phyloP scores from a whole-genome alignment of 306 rosid species.

The Ziziphus jujuba region DNA sequence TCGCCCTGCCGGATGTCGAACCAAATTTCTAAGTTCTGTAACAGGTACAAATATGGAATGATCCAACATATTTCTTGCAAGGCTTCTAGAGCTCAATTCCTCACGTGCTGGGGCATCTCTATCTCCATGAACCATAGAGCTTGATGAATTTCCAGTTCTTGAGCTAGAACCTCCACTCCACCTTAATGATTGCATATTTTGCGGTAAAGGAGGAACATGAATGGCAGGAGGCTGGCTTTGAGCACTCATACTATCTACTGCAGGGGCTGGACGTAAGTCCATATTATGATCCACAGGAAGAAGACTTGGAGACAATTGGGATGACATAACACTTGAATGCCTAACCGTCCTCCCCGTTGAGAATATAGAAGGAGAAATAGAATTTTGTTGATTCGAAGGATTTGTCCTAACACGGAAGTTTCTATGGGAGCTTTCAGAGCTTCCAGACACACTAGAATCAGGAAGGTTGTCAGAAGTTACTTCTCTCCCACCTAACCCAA shows the following conservation, averaged over 20 bases:
- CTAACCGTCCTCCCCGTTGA: constrained; percentile 52
- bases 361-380: constrained; percentile 40
- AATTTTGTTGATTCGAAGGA: constrained; percentile 60
- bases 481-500: constrained; percentile 48
- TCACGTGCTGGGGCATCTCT: constrained; percentile 50
- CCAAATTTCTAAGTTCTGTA: constrained; percentile 58
- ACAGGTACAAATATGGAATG: constrained; percentile 67
- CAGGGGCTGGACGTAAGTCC: constrained; percentile 59
- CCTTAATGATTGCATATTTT: constrained; percentile 61
- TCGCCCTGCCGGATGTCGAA: constrained; percentile 52
- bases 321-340: constrained; percentile 51
- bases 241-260: constrained; percentile 51
- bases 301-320: constrained; percentile 48
- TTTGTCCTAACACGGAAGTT: constrained; percentile 69
- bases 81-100: constrained; percentile 56
- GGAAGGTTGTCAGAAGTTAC: constrained; percentile 44
- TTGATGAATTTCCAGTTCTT: constrained; percentile 53
- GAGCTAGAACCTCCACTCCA: constrained; percentile 72
- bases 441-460: constrained; percentile 50
- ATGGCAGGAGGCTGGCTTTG: constrained; percentile 57
- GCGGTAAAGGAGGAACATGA: constrained; percentile 61
- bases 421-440: constrained; percentile 55
- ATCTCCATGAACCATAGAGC: constrained; percentile 40
- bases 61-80: constrained; percentile 60
- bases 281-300: constrained; percentile 52